Evolutionary conservation across 2,329 filamentous ascomycete species (phyloP).

Genomic region (Exserohilum turcica): DNA sequence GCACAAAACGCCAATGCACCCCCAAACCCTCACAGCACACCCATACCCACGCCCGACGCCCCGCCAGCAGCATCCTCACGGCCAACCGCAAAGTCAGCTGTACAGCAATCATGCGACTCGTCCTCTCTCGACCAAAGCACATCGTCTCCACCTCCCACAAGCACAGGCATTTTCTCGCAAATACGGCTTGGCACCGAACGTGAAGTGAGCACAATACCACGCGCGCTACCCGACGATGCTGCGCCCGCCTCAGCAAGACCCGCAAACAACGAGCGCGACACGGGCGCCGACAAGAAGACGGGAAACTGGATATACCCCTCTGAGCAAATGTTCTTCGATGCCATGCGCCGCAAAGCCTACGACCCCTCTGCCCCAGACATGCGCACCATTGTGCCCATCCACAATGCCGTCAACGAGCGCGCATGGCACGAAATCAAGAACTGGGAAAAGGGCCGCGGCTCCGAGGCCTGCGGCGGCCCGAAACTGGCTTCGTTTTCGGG

Average conservation of each 20-base stretch:
- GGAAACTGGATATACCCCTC: conserved; percentile 98
- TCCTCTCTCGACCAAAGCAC: conserved; percentile 42
- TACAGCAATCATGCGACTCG: conserved; percentile 47
- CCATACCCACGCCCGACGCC: conserved; percentile 20
- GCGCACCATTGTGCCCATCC: conserved; percentile 91
- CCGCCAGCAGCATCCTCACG: conserved; percentile 13
- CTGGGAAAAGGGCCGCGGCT: conserved; percentile 75
- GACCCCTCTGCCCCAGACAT: conserved; percentile 75
- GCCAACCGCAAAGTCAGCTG: conserved; percentile 20
- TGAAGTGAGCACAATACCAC: conserved; percentile 49
- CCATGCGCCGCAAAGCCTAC: conserved; percentile 89
- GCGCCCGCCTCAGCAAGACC: conserved; percentile 45
- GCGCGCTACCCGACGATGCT: conserved; percentile 37
- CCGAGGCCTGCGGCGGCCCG: conserved; percentile 74
- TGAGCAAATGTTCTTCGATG: conserved; percentile 97
- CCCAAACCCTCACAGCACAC: conserved; percentile 24
- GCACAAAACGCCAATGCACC: conserved; percentile 42
- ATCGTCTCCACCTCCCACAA: conserved; percentile 25
- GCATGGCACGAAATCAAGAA: conserved; percentile 90
- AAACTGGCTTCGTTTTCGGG: conserved; percentile 84
- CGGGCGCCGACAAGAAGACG: conserved; percentile 64
- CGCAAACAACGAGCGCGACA: conserved; percentile 78
- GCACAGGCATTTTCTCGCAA: conserved; percentile 31
- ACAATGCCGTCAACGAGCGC: conserved; percentile 97
- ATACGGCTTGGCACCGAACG: conserved; percentile 51